Evolutionary conservation across 176 grass and related monocot genomes (phyloP).

Genomic region (Guadua angustifolia): DNA sequence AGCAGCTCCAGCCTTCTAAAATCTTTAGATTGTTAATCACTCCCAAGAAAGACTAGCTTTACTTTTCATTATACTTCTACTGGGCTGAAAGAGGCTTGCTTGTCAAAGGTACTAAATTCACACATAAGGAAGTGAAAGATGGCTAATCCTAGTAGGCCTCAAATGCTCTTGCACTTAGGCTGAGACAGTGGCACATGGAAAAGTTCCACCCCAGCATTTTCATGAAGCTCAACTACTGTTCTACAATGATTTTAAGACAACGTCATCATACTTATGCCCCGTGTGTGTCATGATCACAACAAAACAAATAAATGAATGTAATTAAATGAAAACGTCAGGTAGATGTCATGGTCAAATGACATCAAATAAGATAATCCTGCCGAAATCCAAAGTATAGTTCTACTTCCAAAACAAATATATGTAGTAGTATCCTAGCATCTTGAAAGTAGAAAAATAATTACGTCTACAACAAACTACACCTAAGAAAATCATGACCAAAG

Average conservation of each 20-base stretch:
- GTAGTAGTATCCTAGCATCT: slow-evolving; percentile 11
- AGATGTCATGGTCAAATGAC: slow-evolving; percentile 1
- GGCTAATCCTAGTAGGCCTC: slow-evolving; percentile 13
- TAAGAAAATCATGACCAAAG: slow-evolving; percentile 11
- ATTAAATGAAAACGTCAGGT: not conserved
- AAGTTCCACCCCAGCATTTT: slow-evolving; percentile 1
- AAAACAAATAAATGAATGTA: not conserved
- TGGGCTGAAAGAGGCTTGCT: slow-evolving; percentile 21
- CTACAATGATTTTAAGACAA: slow-evolving; percentile 24
- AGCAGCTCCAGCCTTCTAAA: slow-evolving; percentile 37
- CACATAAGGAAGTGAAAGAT: not conserved
- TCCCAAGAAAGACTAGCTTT: slow-evolving; percentile 46
- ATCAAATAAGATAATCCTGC: slow-evolving; percentile 34
- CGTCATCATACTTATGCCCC: slow-evolving; percentile 5
- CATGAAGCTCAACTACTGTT: slow-evolving; percentile 14
- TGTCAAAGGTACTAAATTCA: slow-evolving; percentile 34
- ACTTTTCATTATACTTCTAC: slow-evolving; percentile 40
- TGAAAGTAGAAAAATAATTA: slow-evolving; percentile 19
- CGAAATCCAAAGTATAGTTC: slow-evolving; percentile 28
- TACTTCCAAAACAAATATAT: slow-evolving; percentile 9
- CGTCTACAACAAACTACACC: not conserved
- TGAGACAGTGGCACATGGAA: not conserved
- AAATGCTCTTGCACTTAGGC: slow-evolving; percentile 4
- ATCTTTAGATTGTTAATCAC: slow-evolving; percentile 41
- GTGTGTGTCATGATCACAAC: not conserved